These are phyloP conservation scores for Plectosphaerella plurivora DNA, from an alignment of 2,329 filamentous ascomycete species.

Conservation along the genomic window DNA sequence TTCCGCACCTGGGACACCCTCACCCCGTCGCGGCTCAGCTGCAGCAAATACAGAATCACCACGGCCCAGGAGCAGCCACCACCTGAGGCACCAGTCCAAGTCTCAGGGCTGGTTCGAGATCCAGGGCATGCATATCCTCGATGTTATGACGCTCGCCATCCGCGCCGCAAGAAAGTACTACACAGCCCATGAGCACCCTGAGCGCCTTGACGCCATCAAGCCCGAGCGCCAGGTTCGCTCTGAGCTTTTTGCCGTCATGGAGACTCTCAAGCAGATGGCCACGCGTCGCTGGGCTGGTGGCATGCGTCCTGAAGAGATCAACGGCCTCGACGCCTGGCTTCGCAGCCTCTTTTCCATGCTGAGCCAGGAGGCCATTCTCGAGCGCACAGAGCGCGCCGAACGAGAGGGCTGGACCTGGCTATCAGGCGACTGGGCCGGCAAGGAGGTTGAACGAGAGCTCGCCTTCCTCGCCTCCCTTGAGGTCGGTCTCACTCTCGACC, in stretches of 20 bases:
- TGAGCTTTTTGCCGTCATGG: constrained; percentile 81
- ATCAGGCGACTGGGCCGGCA: constrained; percentile 68
- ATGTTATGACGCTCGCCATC: constrained; percentile 92
- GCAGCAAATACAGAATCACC: background rate
- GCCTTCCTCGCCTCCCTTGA: constrained; percentile 78
- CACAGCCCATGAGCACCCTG: constrained; percentile 82
- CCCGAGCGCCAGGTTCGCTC: constrained; percentile 80
- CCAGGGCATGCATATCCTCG: constrained; percentile 86
- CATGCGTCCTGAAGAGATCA: constrained; percentile 71
- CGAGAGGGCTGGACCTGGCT: constrained; percentile 78
- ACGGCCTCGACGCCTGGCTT: constrained; percentile 76
- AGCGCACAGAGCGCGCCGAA: constrained; percentile 66
- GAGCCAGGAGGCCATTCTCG: constrained; percentile 69
- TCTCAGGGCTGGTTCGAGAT: constrained; percentile 75
- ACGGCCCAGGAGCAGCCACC: constrained; percentile 25
- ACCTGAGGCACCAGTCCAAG: constrained; percentile 28
- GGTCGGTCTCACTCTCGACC: constrained; percentile 45
- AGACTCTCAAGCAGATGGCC: constrained; percentile 88
- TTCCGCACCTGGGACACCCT: background rate
- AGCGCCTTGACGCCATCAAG: constrained; percentile 80
- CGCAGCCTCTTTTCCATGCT: constrained; percentile 73
- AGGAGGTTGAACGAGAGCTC: constrained; percentile 73
- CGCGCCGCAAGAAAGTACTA: constrained; percentile 95
- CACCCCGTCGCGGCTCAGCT: background rate
- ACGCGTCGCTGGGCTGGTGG: constrained; percentile 81